Conservation (phyloP, 192 early-diverging fungal species). For the Backusella tuberculispora region DNA sequence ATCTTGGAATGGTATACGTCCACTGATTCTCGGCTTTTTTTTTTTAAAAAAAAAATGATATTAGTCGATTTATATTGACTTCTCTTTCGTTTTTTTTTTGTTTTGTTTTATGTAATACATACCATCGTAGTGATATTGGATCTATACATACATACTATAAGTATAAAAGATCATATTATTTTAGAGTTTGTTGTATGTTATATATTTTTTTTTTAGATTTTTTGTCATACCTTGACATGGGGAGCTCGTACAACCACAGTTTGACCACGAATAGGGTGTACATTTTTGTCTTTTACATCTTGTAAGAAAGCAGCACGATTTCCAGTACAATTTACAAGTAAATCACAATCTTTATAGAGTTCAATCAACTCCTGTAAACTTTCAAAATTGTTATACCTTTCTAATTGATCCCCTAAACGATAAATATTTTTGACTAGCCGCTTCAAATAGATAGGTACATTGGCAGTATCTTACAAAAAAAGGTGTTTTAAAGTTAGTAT, state of each 20-base stretch:
- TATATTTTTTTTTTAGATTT: background rate
- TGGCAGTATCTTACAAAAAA: conserved; percentile 60
- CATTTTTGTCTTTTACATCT: conserved; percentile 72
- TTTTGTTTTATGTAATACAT: background rate
- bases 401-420: conserved; percentile 56
- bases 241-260: conserved; percentile 75
- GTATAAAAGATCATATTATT: background rate
- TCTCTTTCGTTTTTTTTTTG: too few species aligned
- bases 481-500: background rate
- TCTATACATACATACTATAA: background rate
- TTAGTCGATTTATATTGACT: too few species aligned
- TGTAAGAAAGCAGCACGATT: conserved; percentile 66
- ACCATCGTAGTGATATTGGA: conserved; percentile 17
- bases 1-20: conserved; percentile 84
- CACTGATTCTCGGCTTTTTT: conserved; percentile 40
- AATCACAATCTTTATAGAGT: conserved; percentile 42
- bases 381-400: conserved; percentile 35
- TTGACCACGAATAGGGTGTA: conserved; percentile 83
- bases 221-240: conserved; percentile 54
- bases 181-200: too few species aligned
- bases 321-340: conserved; percentile 82
- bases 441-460: conserved; percentile 66
- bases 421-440: conserved; percentile 64
- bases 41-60: too few species aligned
- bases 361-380: conserved; percentile 55